These are phyloP conservation scores for Beta vulgaris DNA, from an alignment of 148 eudicot genomes.

Conservation along the genomic window DNA sequence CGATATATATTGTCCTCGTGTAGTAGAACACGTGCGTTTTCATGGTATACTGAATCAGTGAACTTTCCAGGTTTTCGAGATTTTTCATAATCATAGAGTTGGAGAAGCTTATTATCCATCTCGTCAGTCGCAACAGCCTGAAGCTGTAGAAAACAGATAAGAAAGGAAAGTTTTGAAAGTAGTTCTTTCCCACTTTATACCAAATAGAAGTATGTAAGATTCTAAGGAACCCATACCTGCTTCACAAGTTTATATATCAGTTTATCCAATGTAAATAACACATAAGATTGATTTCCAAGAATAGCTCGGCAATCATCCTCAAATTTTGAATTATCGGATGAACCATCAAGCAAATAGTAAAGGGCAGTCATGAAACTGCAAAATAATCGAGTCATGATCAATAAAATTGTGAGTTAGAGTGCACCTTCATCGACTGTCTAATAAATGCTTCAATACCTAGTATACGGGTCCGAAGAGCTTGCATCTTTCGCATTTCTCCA, in stretches of 20 bases:
- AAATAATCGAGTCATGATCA: background rate
- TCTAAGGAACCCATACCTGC: constrained; percentile 52
- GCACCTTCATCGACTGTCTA: background rate
- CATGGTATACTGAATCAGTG: constrained; percentile 80
- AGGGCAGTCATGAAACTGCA: constrained; percentile 79
- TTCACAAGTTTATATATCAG: constrained; percentile 88
- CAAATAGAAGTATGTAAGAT: background rate
- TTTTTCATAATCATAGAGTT: constrained; percentile 76
- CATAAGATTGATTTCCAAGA: constrained; percentile 89
- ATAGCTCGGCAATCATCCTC: constrained; percentile 94
- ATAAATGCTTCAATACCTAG: constrained; percentile 46
- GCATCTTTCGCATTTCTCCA: constrained; percentile 61
- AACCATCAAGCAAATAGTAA: constrained; percentile 84
- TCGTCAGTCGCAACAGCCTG: constrained; percentile 85
- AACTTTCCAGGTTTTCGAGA: constrained; percentile 61
- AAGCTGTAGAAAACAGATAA: constrained; percentile 49
- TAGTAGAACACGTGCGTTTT: constrained; percentile 78
- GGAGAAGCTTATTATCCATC: constrained; percentile 74
- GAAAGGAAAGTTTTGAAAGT: constrained; percentile 7
- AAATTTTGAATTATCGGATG: constrained; percentile 83
- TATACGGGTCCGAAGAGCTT: constrained; percentile 53
- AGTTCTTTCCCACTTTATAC: background rate
- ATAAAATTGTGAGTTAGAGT: background rate
- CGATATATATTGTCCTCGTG: constrained; percentile 93
- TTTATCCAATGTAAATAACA: constrained; percentile 89